Base-by-base conservation (phyloP, 257 asterid genomes). In the Echium plantagineum region DNA sequence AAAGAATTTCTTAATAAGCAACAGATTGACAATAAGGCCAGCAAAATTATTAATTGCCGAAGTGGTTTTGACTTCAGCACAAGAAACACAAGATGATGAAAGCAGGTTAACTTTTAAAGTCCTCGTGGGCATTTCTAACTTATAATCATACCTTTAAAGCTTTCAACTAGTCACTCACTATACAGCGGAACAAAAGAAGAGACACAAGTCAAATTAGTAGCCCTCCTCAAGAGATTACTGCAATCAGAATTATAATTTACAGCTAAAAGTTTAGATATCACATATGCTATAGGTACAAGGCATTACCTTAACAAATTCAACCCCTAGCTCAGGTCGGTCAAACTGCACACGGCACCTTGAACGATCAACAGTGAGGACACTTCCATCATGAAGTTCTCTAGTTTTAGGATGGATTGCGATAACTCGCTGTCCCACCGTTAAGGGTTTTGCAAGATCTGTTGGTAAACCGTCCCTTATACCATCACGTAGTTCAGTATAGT, bases 321-420 rank as follows among this genome's bases (percentile, higher is more conserved):
- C 98, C 59, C 95, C 98, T 22, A 87, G 80, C 60, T 90, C 96
- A 49, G 83, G 95, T 19, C 83, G 80, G 74, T 90, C 96, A 78
- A 90, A 90, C 73, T 90, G 98, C 76, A 90, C 82, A 56, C 94
- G 80, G 65, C 96, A 90, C 76, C 81, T 87, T 52, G 83, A 75
- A 77, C 81, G 91, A 69, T 85, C 95, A 73, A 87, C 98, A 61
- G 95, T 90, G 53, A 90, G 78, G 69, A 90, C 94, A 61, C 84
- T 85, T 61, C 98, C 98, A 66, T 84, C 94, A 69, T 85, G 89
- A 66, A 90, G 80, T 71, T 85, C 96, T 76, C 95, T 83, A 54
- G 96, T 83, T 85, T 82, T 87, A 21, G 98, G 98, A 72, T 90
- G 98, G 66, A 90, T 83, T 58, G 98, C 96, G 61, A 87, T 76